A percentile compares a stretch with the other conserved stretches of the same genome.
These are phyloP conservation scores for Penicillium sp. DNA, from an alignment of 2,329 filamentous ascomycete genomes.

Conservation along the genomic window DNA sequence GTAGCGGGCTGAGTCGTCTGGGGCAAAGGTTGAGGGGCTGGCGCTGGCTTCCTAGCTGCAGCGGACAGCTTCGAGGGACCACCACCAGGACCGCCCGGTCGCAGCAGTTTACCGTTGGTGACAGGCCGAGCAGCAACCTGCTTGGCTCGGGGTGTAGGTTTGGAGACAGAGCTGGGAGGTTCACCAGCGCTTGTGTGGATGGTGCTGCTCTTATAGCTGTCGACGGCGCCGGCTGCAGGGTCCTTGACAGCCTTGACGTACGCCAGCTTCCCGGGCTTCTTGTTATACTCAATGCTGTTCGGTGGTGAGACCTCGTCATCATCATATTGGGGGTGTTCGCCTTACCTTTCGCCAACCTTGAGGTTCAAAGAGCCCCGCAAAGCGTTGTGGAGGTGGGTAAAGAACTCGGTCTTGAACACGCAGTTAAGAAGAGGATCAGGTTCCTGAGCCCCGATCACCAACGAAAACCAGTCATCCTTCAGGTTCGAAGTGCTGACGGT, in stretches of 20 bases:
- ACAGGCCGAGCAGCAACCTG: constrained; percentile 86
- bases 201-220: constrained; percentile 90
- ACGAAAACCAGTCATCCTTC: constrained; percentile 95
- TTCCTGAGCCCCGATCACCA: constrained; percentile 85
- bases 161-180: constrained; percentile 77
- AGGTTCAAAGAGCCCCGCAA: constrained; percentile 80
- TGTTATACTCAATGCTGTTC: constrained; percentile 81
- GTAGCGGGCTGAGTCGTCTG: constrained; percentile 36
- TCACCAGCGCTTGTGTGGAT: constrained; percentile 87
- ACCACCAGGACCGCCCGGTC: constrained; percentile 82
- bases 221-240: constrained; percentile 68
- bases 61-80: constrained; percentile 70
- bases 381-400: constrained; percentile 81
- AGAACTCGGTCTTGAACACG: constrained; percentile 94
- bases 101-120: constrained; percentile 88
- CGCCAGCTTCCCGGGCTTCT: constrained; percentile 93
- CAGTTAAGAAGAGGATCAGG: constrained; percentile 92
- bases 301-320: constrained; percentile 1
- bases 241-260: constrained; percentile 90
- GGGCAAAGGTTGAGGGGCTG: constrained; percentile 41
- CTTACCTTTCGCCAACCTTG: constrained; percentile 71
- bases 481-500: constrained; percentile 77
- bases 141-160: constrained; percentile 83
- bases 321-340: not conserved
- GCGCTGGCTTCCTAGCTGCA: constrained; percentile 35